Evolutionary conservation across 208 protist genomes (phyloP), one percentile per base, ranked within the genome.

Genomic region (Trypanosoma congolense): DNA sequence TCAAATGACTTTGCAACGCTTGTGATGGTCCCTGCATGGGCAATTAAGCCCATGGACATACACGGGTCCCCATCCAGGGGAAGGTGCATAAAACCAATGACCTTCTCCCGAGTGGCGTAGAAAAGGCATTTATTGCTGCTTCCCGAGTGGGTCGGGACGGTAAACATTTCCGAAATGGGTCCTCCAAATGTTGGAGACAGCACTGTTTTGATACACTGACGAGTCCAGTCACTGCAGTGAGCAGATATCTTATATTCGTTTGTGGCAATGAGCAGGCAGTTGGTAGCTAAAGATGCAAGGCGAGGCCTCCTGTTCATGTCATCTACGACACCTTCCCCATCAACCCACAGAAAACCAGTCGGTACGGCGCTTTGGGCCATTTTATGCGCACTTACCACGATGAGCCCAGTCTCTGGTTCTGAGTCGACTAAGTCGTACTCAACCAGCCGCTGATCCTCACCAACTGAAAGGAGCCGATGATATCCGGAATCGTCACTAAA

Each of bases 401-500:
- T 63, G 10, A 98, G 56, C 38, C 95, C 95, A 12, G 55, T 82
- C 56, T 90, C 78, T 8, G 93, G 73, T 31, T 80, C 73, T 18
- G 86, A 94, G 52, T 93, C 75, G 12, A 82, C 62, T 24, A 98
- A 52, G 66, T 98, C 91, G 68, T 97, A 98, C 77, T 97, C 92
- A 45, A 98, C 92, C 9, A 98, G 67, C 6, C 79, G 63, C 63
- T 95, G 86, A 69, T 98, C 96, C 14, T 91, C 84, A 28, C 87
- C 90, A 18, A 97, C 75, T n/a, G 92, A 97, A 46, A 98, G 65
- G 4, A 98, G 82, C 0, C 90, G 77, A 25, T 73, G 28, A 66
- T 75, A 24, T 61, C 46, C 45, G 26, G 60, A 53, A 57, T 74
- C 56, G 43, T 62, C 21, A 52, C 72, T 70, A 73, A 98, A 97